These are phyloP conservation scores for Solanum stenotomum DNA, from an alignment of 257 asterid species.

Conservation along the genomic window DNA sequence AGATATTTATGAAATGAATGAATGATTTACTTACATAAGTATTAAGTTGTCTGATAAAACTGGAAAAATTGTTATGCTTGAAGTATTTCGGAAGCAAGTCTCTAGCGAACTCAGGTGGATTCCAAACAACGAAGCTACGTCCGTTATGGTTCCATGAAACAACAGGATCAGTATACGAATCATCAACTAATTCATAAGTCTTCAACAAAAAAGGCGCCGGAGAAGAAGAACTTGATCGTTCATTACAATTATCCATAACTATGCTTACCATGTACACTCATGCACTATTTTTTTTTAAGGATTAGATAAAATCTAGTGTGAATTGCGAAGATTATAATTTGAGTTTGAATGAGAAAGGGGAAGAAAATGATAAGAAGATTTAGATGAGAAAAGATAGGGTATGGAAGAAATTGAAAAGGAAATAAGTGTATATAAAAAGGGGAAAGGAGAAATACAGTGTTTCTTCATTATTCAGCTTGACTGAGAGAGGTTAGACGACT, in stretches of 20 bases:
- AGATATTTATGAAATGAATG: background rate
- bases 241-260: conserved; percentile 57
- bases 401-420: background rate
- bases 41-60: conserved; percentile 89
- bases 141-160: conserved; percentile 77
- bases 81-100: conserved; percentile 82
- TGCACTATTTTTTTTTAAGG: background rate
- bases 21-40: conserved; percentile 67
- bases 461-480: conserved; percentile 3
- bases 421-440: background rate
- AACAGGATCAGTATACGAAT: conserved; percentile 37
- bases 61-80: conserved; percentile 88
- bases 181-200: conserved; percentile 89
- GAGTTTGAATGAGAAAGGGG: background rate
- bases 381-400: background rate
- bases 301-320: background rate
- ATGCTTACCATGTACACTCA: background rate
- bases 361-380: background rate
- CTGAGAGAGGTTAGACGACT: background rate
- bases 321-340: background rate
- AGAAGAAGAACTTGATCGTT: conserved; percentile 54
- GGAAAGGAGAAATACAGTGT: background rate
- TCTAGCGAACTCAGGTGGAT: conserved; percentile 79
- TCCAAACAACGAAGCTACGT: conserved; percentile 73
- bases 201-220: conserved; percentile 85